These are phyloP conservation scores for Hansenula anomala DNA, from an alignment of 1,139 yeast species.

Conservation along the genomic window DNA sequence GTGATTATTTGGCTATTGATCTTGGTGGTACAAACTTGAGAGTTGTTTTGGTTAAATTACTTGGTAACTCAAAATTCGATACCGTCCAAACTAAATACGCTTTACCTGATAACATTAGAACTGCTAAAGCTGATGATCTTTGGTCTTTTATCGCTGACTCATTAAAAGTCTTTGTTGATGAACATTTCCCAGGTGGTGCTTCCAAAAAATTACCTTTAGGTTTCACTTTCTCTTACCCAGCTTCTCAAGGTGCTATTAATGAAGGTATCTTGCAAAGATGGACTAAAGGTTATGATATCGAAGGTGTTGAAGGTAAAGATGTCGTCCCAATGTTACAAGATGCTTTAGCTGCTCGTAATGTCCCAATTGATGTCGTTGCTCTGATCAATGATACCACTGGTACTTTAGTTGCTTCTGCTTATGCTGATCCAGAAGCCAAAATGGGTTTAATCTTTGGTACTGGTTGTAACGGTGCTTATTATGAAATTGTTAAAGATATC, in stretches of 20 bases:
- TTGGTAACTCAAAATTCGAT: constrained; percentile 76
- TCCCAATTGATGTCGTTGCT: constrained; percentile 86
- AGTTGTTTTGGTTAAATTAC: constrained; percentile 77
- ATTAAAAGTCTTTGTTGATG: constrained; percentile 56
- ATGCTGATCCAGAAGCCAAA: constrained; percentile 81
- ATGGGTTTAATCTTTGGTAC: constrained; percentile 98
- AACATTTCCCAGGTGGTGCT: constrained; percentile 61
- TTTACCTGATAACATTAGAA: constrained; percentile 71
- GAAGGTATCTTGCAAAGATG: constrained; percentile 88
- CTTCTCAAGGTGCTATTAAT: constrained; percentile 78
- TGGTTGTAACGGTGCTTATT: constrained; percentile 97
- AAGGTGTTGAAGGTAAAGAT: constrained; percentile 90
- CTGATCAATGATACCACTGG: constrained; percentile 97
- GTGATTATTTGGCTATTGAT: constrained; percentile 88
- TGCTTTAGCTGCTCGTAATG: constrained; percentile 56
- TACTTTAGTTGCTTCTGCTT: constrained; percentile 92
- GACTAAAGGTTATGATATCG: constrained; percentile 97
- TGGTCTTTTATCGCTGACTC: constrained; percentile 86
- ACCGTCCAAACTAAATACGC: constrained; percentile 79
- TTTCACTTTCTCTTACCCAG: constrained; percentile 94
- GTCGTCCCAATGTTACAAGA: constrained; percentile 88
- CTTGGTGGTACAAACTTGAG: constrained; percentile 94
- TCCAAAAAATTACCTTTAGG: constrained; percentile 63
- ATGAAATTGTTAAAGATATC: constrained; percentile 67
- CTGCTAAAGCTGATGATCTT: constrained; percentile 65